phyloP scores from a whole-genome alignment of 805 yeast genomes.

The Wickerhamiella azyma region DNA sequence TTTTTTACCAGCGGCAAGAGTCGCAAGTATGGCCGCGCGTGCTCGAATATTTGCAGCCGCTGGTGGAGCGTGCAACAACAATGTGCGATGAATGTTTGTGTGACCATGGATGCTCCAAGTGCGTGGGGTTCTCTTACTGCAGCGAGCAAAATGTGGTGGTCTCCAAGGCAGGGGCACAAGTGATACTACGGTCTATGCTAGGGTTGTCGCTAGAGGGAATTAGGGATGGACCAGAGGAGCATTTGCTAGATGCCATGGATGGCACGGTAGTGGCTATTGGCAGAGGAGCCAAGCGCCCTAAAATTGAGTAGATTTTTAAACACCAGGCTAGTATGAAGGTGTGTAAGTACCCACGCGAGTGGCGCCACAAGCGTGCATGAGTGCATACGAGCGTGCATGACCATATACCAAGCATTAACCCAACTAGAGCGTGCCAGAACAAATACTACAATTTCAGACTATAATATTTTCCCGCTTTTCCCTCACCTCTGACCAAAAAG shows the following conservation, averaged over 20 bases:
- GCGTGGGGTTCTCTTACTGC: constrained; percentile 76
- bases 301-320: too few species aligned
- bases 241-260: constrained; percentile 14
- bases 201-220: constrained; percentile 38
- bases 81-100: constrained; percentile 52
- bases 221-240: constrained; percentile 27
- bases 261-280: constrained; percentile 12
- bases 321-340: too few species aligned
- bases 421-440: too few species aligned
- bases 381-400: too few species aligned
- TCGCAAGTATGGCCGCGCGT: constrained; percentile 72
- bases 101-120: constrained; percentile 58
- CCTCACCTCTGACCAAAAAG: not conserved
- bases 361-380: too few species aligned
- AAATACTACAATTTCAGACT: too few species aligned
- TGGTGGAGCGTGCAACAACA: constrained; percentile 45
- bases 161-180: constrained; percentile 72
- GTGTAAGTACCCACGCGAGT: too few species aligned
- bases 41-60: constrained; percentile 59
- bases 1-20: constrained; percentile 72
- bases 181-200: constrained; percentile 49
- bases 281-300: too few species aligned
- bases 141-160: constrained; percentile 69
- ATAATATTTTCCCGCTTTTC: too few species aligned
- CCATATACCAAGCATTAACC: too few species aligned